Evolutionary conservation across 495 filamentous ascomycete species (phyloP), one percentile per base, ranked within the genome.

Genomic region (Hypomontagnella monticulosa): DNA sequence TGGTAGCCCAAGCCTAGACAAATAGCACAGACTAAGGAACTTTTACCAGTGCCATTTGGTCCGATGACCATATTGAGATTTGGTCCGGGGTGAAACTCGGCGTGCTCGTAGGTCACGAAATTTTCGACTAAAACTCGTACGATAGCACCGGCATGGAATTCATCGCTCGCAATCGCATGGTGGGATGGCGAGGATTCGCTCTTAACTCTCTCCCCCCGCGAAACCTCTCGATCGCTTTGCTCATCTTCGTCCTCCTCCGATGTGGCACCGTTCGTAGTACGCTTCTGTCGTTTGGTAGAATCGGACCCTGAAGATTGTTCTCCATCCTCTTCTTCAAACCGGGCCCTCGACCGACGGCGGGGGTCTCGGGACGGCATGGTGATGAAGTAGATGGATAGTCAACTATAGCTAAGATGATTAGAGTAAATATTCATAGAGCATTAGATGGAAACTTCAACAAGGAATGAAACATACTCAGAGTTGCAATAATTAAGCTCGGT

Each of bases 21-120:
- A 62, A 99, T 96, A 23, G 96, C 95, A 76, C 95, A 98, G 27
- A 99, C 95, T 30, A 99, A 84, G 0, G 96, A 97, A 80, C 93
- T 97, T 74, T 99, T 99, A 42, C 95, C 95, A 0, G 95, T 97
- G 42, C 95, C 95, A 72, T 99, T 99, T 7, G 95, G 95, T 0
- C 95, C 95, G 67, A 99, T 97, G 57, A 99, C 88, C 96, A 99
- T 98, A 73, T 99, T 99, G 69, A 99, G 74, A 67, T 90, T 95
- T 10, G 96, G 93, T 0, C 95, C 95, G 3, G 91, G 92, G 48
- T 86, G 85, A 75, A 97, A 97, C 64, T 95, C 92, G 49, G 92
- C 93, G 27, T 88, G 85, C 11, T 88, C 92, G 75, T 98, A 99
- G 0, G 96, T 99, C 23, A 99, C 93, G 71, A 99, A 99, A 70